Base-by-base conservation (phyloP, 805 yeast genomes). In the Lipomyces orientalis region DNA sequence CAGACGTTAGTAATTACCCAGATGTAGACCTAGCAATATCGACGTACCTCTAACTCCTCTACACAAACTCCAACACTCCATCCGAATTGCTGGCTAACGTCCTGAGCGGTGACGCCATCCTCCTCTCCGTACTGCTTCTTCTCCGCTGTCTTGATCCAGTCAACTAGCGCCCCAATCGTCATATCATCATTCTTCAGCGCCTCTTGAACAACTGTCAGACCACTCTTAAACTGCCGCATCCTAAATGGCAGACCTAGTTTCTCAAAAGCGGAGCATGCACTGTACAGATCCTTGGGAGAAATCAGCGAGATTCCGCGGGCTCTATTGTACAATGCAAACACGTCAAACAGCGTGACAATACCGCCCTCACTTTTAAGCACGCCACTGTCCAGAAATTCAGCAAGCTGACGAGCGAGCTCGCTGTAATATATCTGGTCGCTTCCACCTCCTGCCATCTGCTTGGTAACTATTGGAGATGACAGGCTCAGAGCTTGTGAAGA, bases 331-430 rank as follows among this genome's bases (percentile, higher is more conserved):
- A 86, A 70, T 0, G 88, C 86, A 76, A 83, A 90, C 22, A 90
- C 74, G 72, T 90, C 94, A 61, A 85, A 83, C 43, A 89, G 72
- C 0, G 91, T 82, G 14, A 90, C 80, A 22, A 87, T 79, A 1
- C 90, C 91, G 57, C 88, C 88, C 59, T 83, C 83, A 46, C 79
- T 80, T 54, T 79, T 82, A 64, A 88, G 72, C 31, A 87, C 68
- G 60, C 86, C 72, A 69, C 78, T 77, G 9, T 81, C 78, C 9
- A 90, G 79, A 76, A 87, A 93, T 73, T 90, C 97, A 54, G 91
- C 88, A 2, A 94, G 75, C 74, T 91, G 93, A 62, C 97, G 83
- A 0, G 97, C 86, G 19, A 92, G 79, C 73, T 92, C 97, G 66
- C 77, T 75, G 63, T 77, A 79, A 68, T 80, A 81, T 8, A 54